phyloP scores from a whole-genome alignment of 345 rosid species.

The Anacardium occidentale region DNA sequence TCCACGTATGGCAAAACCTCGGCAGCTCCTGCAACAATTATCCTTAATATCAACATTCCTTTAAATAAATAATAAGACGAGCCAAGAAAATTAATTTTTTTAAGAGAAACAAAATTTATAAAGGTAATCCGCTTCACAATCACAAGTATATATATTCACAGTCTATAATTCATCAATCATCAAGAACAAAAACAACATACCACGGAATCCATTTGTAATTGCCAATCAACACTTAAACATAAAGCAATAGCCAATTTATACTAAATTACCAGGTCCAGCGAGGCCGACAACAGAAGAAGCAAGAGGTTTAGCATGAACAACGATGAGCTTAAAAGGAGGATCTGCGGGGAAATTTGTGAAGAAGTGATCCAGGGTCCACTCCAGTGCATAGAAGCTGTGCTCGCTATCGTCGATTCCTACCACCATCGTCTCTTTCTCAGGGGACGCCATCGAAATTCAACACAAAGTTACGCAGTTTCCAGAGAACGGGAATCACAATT shows the following conservation, averaged over 20 bases:
- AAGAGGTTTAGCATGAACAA: slow-evolving; percentile 80
- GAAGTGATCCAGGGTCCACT: slow-evolving; percentile 85
- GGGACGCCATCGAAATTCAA: slow-evolving; percentile 35
- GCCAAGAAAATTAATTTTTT: too few species aligned
- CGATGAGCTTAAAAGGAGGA: slow-evolving; percentile 65
- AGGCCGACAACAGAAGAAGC: slow-evolving; percentile 57
- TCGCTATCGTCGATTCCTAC: slow-evolving; percentile 71
- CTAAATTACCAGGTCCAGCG: slow-evolving; percentile 65
- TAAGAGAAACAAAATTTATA: too few species aligned
- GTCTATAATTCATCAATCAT: too few species aligned
- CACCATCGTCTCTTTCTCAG: slow-evolving; percentile 54
- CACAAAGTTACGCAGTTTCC: background rate
- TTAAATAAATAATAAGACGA: too few species aligned
- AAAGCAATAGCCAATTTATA: background rate
- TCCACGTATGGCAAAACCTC: slow-evolving; percentile 72
- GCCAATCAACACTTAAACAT: too few species aligned
- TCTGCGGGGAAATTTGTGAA: slow-evolving; percentile 51
- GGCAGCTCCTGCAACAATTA: slow-evolving; percentile 51
- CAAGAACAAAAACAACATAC: too few species aligned
- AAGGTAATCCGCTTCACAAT: too few species aligned
- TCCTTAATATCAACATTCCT: background rate
- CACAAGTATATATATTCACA: too few species aligned
- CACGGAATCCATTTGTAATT: too few species aligned
- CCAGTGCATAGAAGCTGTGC: slow-evolving; percentile 71
- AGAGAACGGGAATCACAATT: too few species aligned